Evolutionary conservation across 1,284 basidiomycete genomes (phyloP).

Genomic region (Ceratobasidium sp.): DNA sequence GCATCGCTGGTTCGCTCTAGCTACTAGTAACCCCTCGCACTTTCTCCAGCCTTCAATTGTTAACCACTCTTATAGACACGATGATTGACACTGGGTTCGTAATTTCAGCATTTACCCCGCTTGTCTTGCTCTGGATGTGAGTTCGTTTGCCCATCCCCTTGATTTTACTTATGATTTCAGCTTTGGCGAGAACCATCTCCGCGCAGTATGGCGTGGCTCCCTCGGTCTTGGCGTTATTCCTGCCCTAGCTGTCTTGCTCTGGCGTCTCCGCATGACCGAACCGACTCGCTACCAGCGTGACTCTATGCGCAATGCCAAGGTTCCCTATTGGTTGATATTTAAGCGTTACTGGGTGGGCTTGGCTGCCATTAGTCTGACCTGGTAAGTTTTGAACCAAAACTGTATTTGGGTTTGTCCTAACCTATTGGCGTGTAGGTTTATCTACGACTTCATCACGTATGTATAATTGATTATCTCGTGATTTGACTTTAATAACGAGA

Average conservation of each 20-base stretch:
- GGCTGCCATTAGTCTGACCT: slow-evolving; percentile 74
- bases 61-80: slow-evolving; percentile 61
- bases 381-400: slow-evolving; percentile 58
- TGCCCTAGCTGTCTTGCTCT: slow-evolving; percentile 82
- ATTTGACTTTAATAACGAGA: slow-evolving; percentile 1
- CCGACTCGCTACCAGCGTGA: slow-evolving; percentile 75
- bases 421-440: slow-evolving; percentile 65
- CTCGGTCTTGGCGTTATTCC: slow-evolving; percentile 90
- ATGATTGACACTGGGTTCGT: slow-evolving; percentile 95
- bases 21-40: slow-evolving; percentile 70
- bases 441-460: slow-evolving; percentile 84
- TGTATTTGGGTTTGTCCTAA: slow-evolving; percentile 31
- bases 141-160: slow-evolving; percentile 49
- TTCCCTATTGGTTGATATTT: slow-evolving; percentile 83
- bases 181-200: slow-evolving; percentile 81
- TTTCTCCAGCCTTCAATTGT: slow-evolving; percentile 27
- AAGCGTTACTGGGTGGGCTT: slow-evolving; percentile 82
- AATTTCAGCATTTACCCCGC: slow-evolving; percentile 81
- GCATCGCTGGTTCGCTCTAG: slow-evolving; percentile 86
- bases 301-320: slow-evolving; percentile 76
- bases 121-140: slow-evolving; percentile 87
- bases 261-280: slow-evolving; percentile 88
- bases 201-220: slow-evolving; percentile 88
- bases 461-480: slow-evolving; percentile 51
- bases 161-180: slow-evolving; percentile 55